Evolutionary conservation across 345 rosid genomes (phyloP).

Genomic region (Lumnitzera racemosa): DNA sequence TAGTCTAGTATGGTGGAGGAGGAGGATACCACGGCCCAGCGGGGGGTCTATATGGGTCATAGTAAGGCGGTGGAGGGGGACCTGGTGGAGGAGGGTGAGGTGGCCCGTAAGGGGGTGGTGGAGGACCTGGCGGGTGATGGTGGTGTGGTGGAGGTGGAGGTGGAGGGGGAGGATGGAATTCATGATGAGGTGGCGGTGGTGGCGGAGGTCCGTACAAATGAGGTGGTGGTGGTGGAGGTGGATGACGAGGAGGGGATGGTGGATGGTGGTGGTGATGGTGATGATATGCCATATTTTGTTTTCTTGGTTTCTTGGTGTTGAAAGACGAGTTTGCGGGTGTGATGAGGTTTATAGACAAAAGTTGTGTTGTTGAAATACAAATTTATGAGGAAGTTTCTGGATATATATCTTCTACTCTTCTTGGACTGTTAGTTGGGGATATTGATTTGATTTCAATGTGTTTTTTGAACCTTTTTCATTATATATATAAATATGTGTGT

Average conservation of each 20-base stretch:
- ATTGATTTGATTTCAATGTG: too few relatives aligned
- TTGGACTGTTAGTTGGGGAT: too few relatives aligned
- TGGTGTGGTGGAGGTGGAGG: conserved; percentile 2
- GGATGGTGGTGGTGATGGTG: conserved; percentile 5
- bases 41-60: conserved; percentile 12
- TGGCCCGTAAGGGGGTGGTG: conserved; percentile 6
- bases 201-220: conserved; percentile 6
- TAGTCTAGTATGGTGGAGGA: conserved; percentile 12
- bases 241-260: conserved; percentile 15
- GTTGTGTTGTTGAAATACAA: not conserved
- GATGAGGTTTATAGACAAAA: not conserved
- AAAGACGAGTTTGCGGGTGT: not conserved
- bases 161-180: conserved; percentile 5
- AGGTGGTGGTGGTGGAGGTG: conserved; percentile 1
- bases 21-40: conserved; percentile 11
- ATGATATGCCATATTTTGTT: conserved; percentile 6
- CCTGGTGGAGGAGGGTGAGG: conserved; percentile 11
- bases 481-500: too few relatives aligned
- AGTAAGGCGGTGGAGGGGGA: conserved; percentile 14
- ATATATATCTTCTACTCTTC: not conserved
- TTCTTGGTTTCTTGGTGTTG: not conserved
- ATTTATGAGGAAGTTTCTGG: not conserved
- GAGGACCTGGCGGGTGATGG: not conserved
- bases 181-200: conserved; percentile 9
- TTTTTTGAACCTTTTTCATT: too few relatives aligned